Conservation (phyloP, 768 basidiomycete species). For the Trametes cubensis region DNA sequence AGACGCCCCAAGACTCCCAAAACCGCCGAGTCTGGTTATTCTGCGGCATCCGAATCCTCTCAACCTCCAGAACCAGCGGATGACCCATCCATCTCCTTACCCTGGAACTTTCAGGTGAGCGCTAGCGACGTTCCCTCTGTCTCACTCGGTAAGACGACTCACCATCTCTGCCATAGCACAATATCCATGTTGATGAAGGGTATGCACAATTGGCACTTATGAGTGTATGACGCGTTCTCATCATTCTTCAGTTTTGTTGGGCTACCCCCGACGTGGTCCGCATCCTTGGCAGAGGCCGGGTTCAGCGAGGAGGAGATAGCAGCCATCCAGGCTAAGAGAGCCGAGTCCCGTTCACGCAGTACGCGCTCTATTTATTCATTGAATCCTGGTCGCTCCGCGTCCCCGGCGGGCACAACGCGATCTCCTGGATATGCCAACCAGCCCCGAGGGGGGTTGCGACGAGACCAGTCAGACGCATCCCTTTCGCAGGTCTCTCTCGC, state of each 20-base stretch:
- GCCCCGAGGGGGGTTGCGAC: conserved; percentile 13
- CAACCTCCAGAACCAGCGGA: conserved; percentile 37
- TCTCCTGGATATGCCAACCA: conserved; percentile 6
- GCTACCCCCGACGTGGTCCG: conserved; percentile 74
- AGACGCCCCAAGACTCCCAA: conserved; percentile 38
- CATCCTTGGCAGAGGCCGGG: conserved; percentile 60
- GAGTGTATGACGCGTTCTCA: not conserved
- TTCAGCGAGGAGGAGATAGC: conserved; percentile 73
- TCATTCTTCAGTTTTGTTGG: conserved; percentile 52
- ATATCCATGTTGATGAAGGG: conserved; percentile 81
- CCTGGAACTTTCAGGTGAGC: conserved; percentile 77
- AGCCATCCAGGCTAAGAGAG: conserved; percentile 50
- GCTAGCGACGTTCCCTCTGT: conserved; percentile 1
- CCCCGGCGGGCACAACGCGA: conserved; percentile 18
- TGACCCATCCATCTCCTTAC: conserved; percentile 66
- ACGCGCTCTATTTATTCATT: conserved; percentile 28
- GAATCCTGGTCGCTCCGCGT: conserved; percentile 12
- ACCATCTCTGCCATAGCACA: conserved; percentile 49
- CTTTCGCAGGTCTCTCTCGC: conserved; percentile 25
- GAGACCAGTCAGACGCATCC: conserved; percentile 25
- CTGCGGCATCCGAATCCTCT: conserved; percentile 15
- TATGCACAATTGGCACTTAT: conserved; percentile 37
- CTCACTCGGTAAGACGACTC: not conserved
- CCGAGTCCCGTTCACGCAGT: conserved; percentile 24
- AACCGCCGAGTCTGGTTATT: conserved; percentile 28